These are phyloP conservation scores for maize (Zea mays) DNA, from an alignment of 176 grass and related monocot species.

Conservation along the genomic window Zm-B73-REFERENCE-NAM-5.0 NC_050096.1:7287001-7287500, in stretches of 20 bases:
- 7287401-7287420: conserved; percentile 90
- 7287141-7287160: no score
- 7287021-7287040: no score
- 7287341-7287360: conserved; percentile 73
- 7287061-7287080: no score
- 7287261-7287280: neutral
- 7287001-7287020: no score
- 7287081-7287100: no score
- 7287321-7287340: conserved; percentile 69
- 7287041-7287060: no score
- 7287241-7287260: neutral
- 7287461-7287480: neutral
- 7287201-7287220: no score
- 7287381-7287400: conserved; percentile 95
- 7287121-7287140: no score
- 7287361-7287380: conserved; percentile 87
- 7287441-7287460: conserved; percentile 87
- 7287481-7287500: neutral
- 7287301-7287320: conserved; percentile 84
- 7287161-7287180: no score
- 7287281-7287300: conserved; percentile 12
- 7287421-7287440: conserved; percentile 98
- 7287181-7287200: no score
- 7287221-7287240: neutral
- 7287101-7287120: no score